phyloP scores from a whole-genome alignment of 805 yeast species.

The Wickerhamomyces bovis region DNA sequence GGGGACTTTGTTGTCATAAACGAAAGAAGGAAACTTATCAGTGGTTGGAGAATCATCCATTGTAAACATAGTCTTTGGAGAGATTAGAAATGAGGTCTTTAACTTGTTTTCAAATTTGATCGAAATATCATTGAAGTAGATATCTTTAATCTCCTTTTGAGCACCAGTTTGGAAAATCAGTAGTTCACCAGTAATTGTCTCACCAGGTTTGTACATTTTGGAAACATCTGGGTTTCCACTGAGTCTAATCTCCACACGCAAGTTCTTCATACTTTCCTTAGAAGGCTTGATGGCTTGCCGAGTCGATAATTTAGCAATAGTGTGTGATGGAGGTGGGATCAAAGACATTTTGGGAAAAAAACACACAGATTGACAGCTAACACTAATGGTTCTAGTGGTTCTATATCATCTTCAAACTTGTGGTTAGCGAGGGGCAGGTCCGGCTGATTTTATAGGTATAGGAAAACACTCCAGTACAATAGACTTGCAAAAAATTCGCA shows the following conservation, averaged over 20 bases:
- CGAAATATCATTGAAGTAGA: constrained; percentile 18
- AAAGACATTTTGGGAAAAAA: not conserved
- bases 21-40: constrained; percentile 5
- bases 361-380: too few relatives aligned
- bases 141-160: constrained; percentile 6
- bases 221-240: not conserved
- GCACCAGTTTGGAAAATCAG: constrained; percentile 6
- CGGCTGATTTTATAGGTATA: too few relatives aligned
- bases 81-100: constrained; percentile 1
- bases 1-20: constrained; percentile 4
- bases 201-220: constrained; percentile 15
- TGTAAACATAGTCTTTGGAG: constrained; percentile 6
- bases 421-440: too few relatives aligned
- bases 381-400: too few relatives aligned
- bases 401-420: too few relatives aligned
- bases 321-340: constrained; percentile 1
- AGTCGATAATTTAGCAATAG: not conserved
- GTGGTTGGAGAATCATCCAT: constrained; percentile 14
- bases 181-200: constrained; percentile 12
- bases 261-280: constrained; percentile 10
- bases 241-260: constrained; percentile 13
- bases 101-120: constrained; percentile 14
- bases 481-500: too few relatives aligned
- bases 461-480: too few relatives aligned
- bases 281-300: constrained; percentile 13